Evolutionary conservation across 768 basidiomycete genomes (phyloP), one percentile per base, ranked within the genome.

Genomic region (Polyporus arcularius): DNA sequence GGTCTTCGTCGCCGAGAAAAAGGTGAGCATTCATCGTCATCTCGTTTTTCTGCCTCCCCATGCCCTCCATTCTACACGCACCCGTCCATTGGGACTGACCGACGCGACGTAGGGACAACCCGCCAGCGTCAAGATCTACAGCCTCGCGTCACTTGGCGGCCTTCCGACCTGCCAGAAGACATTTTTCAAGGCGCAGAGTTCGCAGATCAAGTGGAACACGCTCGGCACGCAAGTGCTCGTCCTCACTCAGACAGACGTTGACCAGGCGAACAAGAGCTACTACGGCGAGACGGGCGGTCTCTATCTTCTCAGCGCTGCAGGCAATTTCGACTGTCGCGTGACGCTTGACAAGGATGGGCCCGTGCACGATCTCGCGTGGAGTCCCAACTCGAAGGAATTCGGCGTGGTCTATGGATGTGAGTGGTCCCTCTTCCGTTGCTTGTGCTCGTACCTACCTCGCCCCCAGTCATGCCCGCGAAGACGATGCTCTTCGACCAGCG

Each of bases 341-440:
- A 78, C 82, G 1, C 77, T 92, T 67, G 95, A 97, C 76, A 98
- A 97, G 78, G 96, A 98, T 62, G 97, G 97, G 1, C 95, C 95
- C 0, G 94, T 99, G 63, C 95, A 97, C 69, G 97, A 98, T 72
- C 97, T 96, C 62, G 76, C 85, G 15, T 99, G 97, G 97, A 94
- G 88, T 65, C 94, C 97, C 8, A 95, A 94, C 67, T 94, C 93
- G 53, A 94, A 96, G 74, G 97, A 99, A 75, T 99, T 99, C 71
- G 88, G 87, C 49, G 95, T 98, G 39, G 90, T 94, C 30, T 98
- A 98, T 71, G 96, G 97, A 69, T 99, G 95, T 96, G 67, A 73
- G 94, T 83, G 4, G 28, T 38, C 40, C 16, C 53, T 52, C 39
- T 43, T 26, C 30, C 55, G 21, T 28, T 11, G 53, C 43, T 43